Base-by-base conservation (phyloP, 352 stramenopile genomes). In the Globisporangium viniferum region DNA sequence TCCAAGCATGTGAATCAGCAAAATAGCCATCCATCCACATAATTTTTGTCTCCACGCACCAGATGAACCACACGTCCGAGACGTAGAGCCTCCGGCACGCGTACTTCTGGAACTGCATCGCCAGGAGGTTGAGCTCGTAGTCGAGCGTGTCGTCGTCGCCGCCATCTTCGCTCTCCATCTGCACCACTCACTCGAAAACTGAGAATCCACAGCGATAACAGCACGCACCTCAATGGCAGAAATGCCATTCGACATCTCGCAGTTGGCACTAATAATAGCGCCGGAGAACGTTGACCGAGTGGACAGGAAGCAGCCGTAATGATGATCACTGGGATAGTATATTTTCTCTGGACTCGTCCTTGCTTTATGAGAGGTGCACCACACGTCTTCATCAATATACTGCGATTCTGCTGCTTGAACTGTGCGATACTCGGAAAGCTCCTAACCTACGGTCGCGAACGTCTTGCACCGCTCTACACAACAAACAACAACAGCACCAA, bases 81-180 rank as follows among this genome's bases (percentile, higher is more conserved):
- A 86, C 48, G 24, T 73, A 77, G 18, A 78, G 56, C 10, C 73
- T 58, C 5, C 72, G 61, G 59, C 76, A 75, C 59, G 84, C 73
- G 56, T 74, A 79, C 66, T 76, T 75, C 31, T 85, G 81, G 72
- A 89, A 87, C 66, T 89, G 74, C 73, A 86, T 84, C n/a, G 76
- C 76, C 9, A 91, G 58, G 1, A 90, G 66, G 35, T 87, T 73
- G 35, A 71, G 61, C 68, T 78, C 73, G 14, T 77, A 70, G 62
- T 85, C 69, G n/a, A 81, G 81, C 24, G 53, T 18, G 46, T 66
- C 36, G 6, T 68, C 58, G 4, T 68, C 59, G 3, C 69, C 59
- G 3, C 69, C 57, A 5, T 53, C 48, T 53, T 61, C 39, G 22
- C 27, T 18, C 48, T 20, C 33, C 46, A 58, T 66, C 46, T 36